Evolutionary conservation across 2,329 filamentous ascomycete genomes (phyloP), one percentile per base, ranked within the genome.

Genomic region (Trichoderma asperellum): DNA sequence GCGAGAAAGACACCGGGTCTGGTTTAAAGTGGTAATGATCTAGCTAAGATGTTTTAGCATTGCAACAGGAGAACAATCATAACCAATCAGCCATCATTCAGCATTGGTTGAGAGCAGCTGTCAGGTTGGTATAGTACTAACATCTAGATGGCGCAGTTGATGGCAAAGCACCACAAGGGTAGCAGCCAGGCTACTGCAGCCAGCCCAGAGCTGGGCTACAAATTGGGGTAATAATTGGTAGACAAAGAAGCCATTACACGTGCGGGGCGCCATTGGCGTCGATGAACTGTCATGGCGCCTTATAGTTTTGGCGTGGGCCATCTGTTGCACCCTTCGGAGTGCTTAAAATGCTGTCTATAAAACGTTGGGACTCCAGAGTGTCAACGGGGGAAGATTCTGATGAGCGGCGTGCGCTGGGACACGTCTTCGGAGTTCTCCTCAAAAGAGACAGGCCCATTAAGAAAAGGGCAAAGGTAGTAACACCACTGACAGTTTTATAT

Each of bases 221-320:
- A 8, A 49, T 62, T 52, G 59, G 59, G 40, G 58, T 61, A 61
- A 60, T 27, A 52, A 62, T 55, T 27, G 12, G 21, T n/a, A 18
- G 24, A 52, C 32, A 63, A 27, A 63, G 43, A 37, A 63, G 47
- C 32, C 18, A 47, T 40, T 52, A 21, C 32, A 14, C 47, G 10
- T 53, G 16, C 21, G 47, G 60, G 60, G 60, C 60, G 16, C 60
- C 10, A 34, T 21, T 16, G 60, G 60, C 43, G 21, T 21, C 18
- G 55, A 37, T 58, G 55, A 37, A 37, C 49, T 24, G 21, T 53
- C 60, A 37, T 55, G 27, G 29, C 34, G 47, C 24, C 47, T 49
- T 8, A 49, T 47, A 47, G 18, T 3, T 21, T 47, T 18, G 32
- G 43, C 32, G 47, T 35, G 47, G 27, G 56, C 21, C 40, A 16